These are phyloP conservation scores for Cryomyces antarcticus DNA, from an alignment of 495 filamentous ascomycete genomes.

Conservation along the genomic window DNA sequence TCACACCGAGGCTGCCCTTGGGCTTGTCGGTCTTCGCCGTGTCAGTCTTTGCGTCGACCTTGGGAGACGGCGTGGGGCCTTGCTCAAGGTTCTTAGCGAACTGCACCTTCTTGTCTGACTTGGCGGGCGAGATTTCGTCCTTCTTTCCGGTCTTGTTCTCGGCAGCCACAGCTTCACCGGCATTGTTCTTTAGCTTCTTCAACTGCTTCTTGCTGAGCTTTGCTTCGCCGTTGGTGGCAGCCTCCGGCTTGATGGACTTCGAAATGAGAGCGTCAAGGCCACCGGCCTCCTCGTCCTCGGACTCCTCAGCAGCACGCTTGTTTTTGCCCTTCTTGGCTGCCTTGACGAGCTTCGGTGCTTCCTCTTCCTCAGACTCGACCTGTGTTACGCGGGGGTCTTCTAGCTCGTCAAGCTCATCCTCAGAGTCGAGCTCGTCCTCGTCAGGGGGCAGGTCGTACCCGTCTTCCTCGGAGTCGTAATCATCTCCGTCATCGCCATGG, in stretches of 20 bases:
- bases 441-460: conserved; percentile 70
- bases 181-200: conserved; percentile 98
- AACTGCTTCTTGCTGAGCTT: conserved; percentile 85
- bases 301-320: conserved; percentile 56
- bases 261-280: conserved; percentile 59
- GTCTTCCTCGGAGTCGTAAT: conserved; percentile 43
- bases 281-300: conserved; percentile 31
- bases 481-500: conserved; percentile 32
- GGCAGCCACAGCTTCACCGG: conserved; percentile 50
- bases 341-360: conserved; percentile 53
- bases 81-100: conserved; percentile 98
- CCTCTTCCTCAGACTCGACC: conserved; percentile 59
- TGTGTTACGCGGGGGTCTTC: conserved; percentile 68
- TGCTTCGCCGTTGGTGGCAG: conserved; percentile 33
- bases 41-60: conserved; percentile 19
- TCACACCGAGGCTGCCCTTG: conserved; percentile 38
- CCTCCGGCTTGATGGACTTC: conserved; percentile 36
- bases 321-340: conserved; percentile 33
- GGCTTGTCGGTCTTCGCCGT: conserved; percentile 10
- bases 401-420: conserved; percentile 68
- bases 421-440: conserved; percentile 58
- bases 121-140: conserved; percentile 26
- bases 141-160: conserved; percentile 34
- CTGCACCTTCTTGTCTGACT: conserved; percentile 86
- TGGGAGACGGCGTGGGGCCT: conserved; percentile 55